Evolutionary conservation across 495 filamentous ascomycete species (phyloP).

Genomic region (Penicillium roqueforti): DNA sequence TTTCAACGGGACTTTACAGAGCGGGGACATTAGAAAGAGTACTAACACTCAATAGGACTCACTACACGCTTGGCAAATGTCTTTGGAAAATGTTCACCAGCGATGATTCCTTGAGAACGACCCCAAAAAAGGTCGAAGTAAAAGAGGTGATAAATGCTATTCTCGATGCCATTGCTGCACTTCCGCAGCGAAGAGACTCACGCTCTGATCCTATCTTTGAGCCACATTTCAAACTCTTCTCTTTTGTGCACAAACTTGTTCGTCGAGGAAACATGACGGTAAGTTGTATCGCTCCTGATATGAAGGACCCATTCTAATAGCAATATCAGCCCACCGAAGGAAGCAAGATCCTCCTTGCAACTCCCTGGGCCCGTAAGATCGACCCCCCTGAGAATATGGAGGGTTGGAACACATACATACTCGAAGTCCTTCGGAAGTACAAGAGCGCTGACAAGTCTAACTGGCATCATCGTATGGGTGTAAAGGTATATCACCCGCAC

Average conservation of each 20-base stretch:
- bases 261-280: conserved; percentile 31
- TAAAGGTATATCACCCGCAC: conserved; percentile 44
- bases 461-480: conserved; percentile 94
- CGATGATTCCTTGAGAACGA: conserved; percentile 47
- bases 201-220: conserved; percentile 82
- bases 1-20: neutral
- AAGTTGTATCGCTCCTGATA: conserved; percentile 10
- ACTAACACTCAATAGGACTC: conserved; percentile 49
- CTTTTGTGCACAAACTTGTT: conserved; percentile 80
- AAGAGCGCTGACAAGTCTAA: conserved; percentile 86
- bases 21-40: neutral
- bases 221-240: conserved; percentile 93
- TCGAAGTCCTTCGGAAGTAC: conserved; percentile 67
- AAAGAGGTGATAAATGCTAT: conserved; percentile 65
- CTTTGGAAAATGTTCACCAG: conserved; percentile 89
- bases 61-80: conserved; percentile 91
- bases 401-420: conserved; percentile 71
- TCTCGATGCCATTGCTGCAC: conserved; percentile 66
- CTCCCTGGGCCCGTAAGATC: conserved; percentile 53
- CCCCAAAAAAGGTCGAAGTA: conserved; percentile 43
- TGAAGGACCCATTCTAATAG: conserved; percentile 10
- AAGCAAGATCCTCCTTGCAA: conserved; percentile 50
- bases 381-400: conserved; percentile 48
- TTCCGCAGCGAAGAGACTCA: conserved; percentile 77
- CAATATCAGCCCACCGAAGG: conserved; percentile 42